Percentiles rank a stretch among this genome's conserved stretches.
phyloP scores from a whole-genome alignment of 2,329 filamentous ascomycete genomes.

The Coniochaeta ligniaria region DNA sequence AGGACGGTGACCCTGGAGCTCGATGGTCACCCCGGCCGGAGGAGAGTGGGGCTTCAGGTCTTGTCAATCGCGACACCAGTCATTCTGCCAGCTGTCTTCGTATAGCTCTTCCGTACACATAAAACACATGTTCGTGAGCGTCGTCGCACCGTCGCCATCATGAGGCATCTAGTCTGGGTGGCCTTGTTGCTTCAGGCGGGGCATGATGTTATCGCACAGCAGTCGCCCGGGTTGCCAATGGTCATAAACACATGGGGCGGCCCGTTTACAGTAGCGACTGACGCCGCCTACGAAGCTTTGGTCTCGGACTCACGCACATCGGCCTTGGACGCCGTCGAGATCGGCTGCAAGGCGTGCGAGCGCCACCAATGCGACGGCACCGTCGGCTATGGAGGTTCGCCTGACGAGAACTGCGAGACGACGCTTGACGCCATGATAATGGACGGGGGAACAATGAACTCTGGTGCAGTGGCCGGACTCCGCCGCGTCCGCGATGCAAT shows the following conservation, averaged over 20 bases:
- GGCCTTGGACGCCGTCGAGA: conserved; percentile 41
- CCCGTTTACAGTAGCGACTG: conserved; percentile 42
- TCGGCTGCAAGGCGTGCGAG: conserved; percentile 46
- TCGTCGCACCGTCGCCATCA: neutral
- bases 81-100: neutral
- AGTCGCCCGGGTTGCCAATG: conserved; percentile 35
- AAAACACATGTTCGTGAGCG: neutral
- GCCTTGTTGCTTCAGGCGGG: neutral
- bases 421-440: conserved; percentile 54
- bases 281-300: conserved; percentile 38
- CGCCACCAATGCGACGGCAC: conserved; percentile 44
- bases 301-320: conserved; percentile 3
- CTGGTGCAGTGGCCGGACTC: conserved; percentile 44
- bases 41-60: no score
- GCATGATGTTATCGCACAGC: neutral
- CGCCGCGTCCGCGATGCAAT: conserved; percentile 41
- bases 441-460: conserved; percentile 45
- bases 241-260: conserved; percentile 50
- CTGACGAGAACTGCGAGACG: conserved; percentile 49
- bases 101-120: no score
- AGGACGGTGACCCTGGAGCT: no score
- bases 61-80: neutral
- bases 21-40: no score
- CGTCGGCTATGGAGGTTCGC: conserved; percentile 48
- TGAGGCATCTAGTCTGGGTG: neutral